These are phyloP conservation scores for Mortierella sp. DNA, from an alignment of 371 early-diverging fungal species.

Conservation along the genomic window DNA sequence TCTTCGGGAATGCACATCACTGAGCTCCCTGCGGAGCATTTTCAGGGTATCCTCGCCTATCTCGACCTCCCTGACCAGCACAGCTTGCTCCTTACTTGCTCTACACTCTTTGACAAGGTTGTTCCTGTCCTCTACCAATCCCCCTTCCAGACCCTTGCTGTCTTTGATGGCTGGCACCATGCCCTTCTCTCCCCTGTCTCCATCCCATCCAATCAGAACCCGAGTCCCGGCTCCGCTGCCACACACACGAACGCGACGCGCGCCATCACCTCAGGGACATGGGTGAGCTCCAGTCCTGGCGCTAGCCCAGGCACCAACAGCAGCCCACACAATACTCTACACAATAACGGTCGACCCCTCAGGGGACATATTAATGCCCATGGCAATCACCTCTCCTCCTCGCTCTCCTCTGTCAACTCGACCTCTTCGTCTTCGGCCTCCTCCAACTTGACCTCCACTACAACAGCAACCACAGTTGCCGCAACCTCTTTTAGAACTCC, in stretches of 20 bases:
- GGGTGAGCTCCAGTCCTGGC: too few species aligned
- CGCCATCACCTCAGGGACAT: too few species aligned
- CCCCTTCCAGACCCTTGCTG: constrained; percentile 34
- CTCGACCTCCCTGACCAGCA: constrained; percentile 43
- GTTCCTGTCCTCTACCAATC: constrained; percentile 41
- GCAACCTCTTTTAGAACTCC: background rate
- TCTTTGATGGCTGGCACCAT: constrained; percentile 22
- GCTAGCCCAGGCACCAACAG: too few species aligned
- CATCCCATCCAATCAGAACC: too few species aligned
- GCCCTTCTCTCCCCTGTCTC: background rate
- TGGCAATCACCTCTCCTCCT: too few species aligned
- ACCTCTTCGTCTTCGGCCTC: background rate
- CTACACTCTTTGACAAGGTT: constrained; percentile 24
- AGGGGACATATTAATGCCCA: too few species aligned
- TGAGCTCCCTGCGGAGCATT: constrained; percentile 16
- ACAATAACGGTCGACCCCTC: too few species aligned
- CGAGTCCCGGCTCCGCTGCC: too few species aligned
- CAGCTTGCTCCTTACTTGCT: constrained; percentile 35
- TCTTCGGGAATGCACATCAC: background rate
- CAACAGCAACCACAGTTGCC: background rate
- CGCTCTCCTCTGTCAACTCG: background rate
- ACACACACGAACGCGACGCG: too few species aligned
- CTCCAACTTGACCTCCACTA: background rate
- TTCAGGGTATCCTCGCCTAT: constrained; percentile 16
- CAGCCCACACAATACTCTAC: too few species aligned